Base-by-base conservation (phyloP, 192 early-diverging fungal genomes). In the Coemansia reversa region DNA sequence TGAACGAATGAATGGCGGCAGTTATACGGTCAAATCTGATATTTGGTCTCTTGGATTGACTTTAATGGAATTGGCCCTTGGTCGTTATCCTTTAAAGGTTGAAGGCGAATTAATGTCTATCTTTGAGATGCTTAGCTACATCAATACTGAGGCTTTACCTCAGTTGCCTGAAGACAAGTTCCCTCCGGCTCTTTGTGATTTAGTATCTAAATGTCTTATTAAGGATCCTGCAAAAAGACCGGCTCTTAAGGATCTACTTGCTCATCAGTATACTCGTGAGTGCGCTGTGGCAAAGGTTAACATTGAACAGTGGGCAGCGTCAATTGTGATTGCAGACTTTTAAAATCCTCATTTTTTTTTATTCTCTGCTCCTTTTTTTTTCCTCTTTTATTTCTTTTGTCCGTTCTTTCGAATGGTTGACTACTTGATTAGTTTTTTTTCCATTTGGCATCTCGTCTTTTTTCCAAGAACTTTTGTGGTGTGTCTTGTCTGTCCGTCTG, bases 121-220 rank as follows among this genome's bases (percentile, higher is more conserved):
- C 25, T 92, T 98, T 75, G 97, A 98, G 57, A 81, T 98, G 66
- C 84, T 98, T 55, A 90, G 94, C 70, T 93, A 90, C 61, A 95
- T 98, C 67, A 89, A 90, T 3, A 90, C 93, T 66, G 93, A 97
- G 65, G 90, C 91, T 6, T 76, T 90, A 52, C 95, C 97, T 14
- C 84, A 77, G 19, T 83, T 97, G 28, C 90, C 95, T 12, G 58
- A 66, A 7, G 86, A 87, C 12, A 69, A 91, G 63, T 96, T 93
- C 70, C 86, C 92, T 12, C 66, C 67, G 7, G 86, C 87, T 28
- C 85, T 98, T 58, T 87, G 89, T 55, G 88, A 90, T 42, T 87
- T 98, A 67, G 81, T 96, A 7, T 66, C 70, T 29, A 73, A 72
- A 58, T 79, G 76, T 32, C 64, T 83, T 18, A 70, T 78, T 35